Evolutionary conservation across 176 grass and related monocot species (phyloP).

Genomic region (Zoysia japonica): DNA sequence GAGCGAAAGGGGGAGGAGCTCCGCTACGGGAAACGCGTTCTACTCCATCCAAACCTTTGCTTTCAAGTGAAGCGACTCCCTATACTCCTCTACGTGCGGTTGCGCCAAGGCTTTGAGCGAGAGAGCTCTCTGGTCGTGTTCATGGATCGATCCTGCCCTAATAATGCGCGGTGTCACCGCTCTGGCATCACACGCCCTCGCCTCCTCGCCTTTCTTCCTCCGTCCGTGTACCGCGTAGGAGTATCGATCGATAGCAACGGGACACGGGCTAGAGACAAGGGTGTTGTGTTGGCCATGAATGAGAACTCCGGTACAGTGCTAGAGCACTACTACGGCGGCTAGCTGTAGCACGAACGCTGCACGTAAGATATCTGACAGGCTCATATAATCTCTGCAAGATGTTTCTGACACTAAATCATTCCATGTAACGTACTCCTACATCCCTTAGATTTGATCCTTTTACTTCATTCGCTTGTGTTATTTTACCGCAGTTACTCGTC

Average conservation of each 20-base stretch:
- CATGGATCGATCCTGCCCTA: slow-evolving; percentile 36
- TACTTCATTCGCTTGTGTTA: background rate
- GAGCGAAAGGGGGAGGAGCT: slow-evolving; percentile 12
- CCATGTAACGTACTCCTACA: slow-evolving; percentile 23
- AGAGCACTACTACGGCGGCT: slow-evolving; percentile 3
- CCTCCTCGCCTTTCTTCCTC: slow-evolving; percentile 21
- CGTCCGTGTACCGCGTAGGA: slow-evolving; percentile 5
- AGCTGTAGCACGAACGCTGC: background rate
- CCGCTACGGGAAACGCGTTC: background rate
- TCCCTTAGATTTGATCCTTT: background rate
- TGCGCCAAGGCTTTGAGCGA: background rate
- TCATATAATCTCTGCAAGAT: slow-evolving; percentile 27
- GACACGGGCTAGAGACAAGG: slow-evolving; percentile 60
- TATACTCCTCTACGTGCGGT: background rate
- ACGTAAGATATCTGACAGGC: slow-evolving; percentile 42
- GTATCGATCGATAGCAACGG: slow-evolving; percentile 40
- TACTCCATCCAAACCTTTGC: slow-evolving; percentile 23
- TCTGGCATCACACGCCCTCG: slow-evolving; percentile 44
- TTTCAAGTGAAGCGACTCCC: slow-evolving; percentile 44
- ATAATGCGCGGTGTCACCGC: slow-evolving; percentile 46
- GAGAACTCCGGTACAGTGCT: slow-evolving; percentile 45
- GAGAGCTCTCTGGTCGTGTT: background rate
- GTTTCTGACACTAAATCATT: slow-evolving; percentile 54
- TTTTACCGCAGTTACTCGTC: background rate
- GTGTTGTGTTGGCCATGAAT: slow-evolving; percentile 46